These are phyloP conservation scores for Pythium dissimile DNA, from an alignment of 352 stramenopile genomes.

Conservation along the genomic window DNA sequence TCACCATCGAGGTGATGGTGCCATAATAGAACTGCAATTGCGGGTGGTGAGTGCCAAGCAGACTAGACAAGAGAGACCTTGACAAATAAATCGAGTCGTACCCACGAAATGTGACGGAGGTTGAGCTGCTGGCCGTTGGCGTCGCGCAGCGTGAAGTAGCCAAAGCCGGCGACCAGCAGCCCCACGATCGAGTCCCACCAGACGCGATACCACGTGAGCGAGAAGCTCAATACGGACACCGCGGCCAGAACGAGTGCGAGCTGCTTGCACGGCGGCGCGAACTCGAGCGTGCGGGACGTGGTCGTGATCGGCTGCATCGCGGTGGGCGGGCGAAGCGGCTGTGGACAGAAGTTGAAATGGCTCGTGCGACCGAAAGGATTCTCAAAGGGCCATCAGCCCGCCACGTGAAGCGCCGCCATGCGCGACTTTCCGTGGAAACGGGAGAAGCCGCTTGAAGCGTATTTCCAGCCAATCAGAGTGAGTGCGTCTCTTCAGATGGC, in stretches of 20 bases:
- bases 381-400: too few species aligned
- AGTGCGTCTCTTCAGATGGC: slow-evolving; percentile 1
- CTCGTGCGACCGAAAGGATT: not conserved
- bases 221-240: slow-evolving; percentile 60
- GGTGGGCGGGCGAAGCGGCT: too few species aligned
- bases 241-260: slow-evolving; percentile 47
- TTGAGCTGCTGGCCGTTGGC: slow-evolving; percentile 44
- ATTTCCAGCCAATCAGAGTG: slow-evolving; percentile 1
- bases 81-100: slow-evolving; percentile 11
- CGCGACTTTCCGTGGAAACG: slow-evolving; percentile 9
- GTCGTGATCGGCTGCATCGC: slow-evolving; percentile 17
- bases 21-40: slow-evolving; percentile 50
- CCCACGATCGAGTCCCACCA: slow-evolving; percentile 79
- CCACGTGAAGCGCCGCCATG: too few species aligned
- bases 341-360: too few species aligned
- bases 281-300: slow-evolving; percentile 60
- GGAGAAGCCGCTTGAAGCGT: too few species aligned
- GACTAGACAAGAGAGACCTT: not conserved
- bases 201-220: slow-evolving; percentile 74
- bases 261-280: slow-evolving; percentile 53
- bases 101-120: slow-evolving; percentile 25
- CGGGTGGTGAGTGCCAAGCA: not conserved
- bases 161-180: slow-evolving; percentile 37
- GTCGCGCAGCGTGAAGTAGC: slow-evolving; percentile 55
- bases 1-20: slow-evolving; percentile 44